Percentiles rank a stretch among this genome's conserved stretches.
These are phyloP conservation scores for Solanum hybrid DNA, from an alignment of 305 asterid genomes.

Conservation along the genomic window DNA sequence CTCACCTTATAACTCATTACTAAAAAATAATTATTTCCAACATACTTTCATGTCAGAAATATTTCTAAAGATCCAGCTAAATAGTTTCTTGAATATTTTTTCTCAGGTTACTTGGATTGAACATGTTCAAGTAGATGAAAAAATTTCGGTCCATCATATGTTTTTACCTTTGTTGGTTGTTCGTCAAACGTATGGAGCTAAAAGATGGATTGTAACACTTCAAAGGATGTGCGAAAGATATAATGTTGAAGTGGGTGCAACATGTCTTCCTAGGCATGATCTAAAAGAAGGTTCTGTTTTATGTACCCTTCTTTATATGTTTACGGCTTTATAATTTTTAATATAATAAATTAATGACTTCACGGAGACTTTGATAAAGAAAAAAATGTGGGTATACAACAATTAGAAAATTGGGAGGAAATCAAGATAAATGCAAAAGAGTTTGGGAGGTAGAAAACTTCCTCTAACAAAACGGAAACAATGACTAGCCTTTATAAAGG, in stretches of 20 bases:
- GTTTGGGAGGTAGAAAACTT: too few species aligned
- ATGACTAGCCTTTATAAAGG: too few species aligned
- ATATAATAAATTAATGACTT: not conserved
- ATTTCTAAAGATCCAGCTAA: too few species aligned
- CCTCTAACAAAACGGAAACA: too few species aligned
- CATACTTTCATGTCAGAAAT: too few species aligned
- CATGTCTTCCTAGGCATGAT: constrained; percentile 8
- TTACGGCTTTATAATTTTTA: not conserved
- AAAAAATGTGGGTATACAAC: too few species aligned
- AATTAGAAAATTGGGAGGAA: too few species aligned
- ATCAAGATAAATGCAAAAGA: not conserved
- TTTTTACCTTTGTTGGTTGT: not conserved
- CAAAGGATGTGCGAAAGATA: constrained; percentile 16
- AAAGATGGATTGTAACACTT: constrained; percentile 42
- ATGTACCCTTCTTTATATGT: not conserved
- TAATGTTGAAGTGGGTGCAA: constrained; percentile 30
- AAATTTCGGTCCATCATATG: constrained; percentile 26
- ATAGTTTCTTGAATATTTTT: not conserved
- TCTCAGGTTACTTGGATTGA: constrained; percentile 71
- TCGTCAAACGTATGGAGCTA: constrained; percentile 19
- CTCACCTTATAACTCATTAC: too few species aligned
- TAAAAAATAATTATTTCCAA: too few species aligned
- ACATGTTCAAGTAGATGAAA: constrained; percentile 68
- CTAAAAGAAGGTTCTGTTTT: constrained; percentile 35
- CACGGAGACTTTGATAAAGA: not conserved